Base-by-base conservation (phyloP, 345 rosid genomes). In the Arabis alpina region DNA sequence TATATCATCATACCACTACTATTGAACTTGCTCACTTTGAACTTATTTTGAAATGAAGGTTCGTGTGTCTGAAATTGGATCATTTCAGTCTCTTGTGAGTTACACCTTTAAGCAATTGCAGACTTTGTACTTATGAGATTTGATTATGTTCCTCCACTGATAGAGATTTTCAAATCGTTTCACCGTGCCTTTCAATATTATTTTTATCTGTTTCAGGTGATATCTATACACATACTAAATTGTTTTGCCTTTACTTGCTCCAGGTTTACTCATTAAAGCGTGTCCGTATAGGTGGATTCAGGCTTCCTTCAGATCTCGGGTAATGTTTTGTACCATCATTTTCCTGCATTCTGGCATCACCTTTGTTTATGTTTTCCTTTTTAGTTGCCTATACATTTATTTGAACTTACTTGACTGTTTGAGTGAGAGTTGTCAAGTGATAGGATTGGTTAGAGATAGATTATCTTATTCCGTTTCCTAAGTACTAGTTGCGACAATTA, bases 261-360 rank as follows among this genome's bases (percentile, higher is more conserved):
- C 86, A 94, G 99, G 80, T 94, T 63, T 64, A 94, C 72, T 77
- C 97, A 14, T 75, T 91, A 55, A 94, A 94, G 80, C 88, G 93
- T 57, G 70, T 89, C 15, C 85, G 90, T 37, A 89, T 94, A 11
- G 99, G 99, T 70, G 92, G 96, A 62, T 94, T 82, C 83, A 86
- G 93, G 68, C 95, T 94, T 71, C 95, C 97, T 50, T 57, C 96
- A 68, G 93, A 89, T 80, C 92, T 94, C 36, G 92, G 97, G 99
- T 94, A 85, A 76, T 66, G 66, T 27, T 73, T 52, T 51, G 13
- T 30, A 37, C 37, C 49, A 19, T 45, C 23, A 27, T 25, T 49
- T 37, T 71, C 37, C 36, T 30, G 32, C 36, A 39, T 51, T 68
- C 37, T 48, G 13, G 10, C 4, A 34, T 16, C 16, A 27, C n/a